Percentiles rank a stretch among this genome's conserved stretches.
Conservation (phyloP, 176 grass and related monocot species). For the Oryza glumipatula region DNA sequence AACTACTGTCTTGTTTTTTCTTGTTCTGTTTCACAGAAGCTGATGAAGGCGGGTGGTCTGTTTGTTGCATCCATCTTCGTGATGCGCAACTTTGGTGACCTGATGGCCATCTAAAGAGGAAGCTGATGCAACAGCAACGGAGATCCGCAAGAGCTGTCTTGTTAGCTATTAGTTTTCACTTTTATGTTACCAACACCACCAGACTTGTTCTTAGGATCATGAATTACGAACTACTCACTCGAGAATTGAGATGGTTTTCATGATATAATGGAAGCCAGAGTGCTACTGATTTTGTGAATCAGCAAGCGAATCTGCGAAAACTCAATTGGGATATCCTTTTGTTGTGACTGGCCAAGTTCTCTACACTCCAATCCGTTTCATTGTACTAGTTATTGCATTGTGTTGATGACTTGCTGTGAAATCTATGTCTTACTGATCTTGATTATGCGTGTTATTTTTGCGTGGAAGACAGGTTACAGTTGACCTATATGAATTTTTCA, state of each 20-base stretch:
- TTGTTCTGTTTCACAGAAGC: constrained; percentile 35
- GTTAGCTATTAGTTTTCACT: not conserved
- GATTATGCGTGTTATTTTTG: not conserved
- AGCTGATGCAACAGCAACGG: not conserved
- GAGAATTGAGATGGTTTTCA: not conserved
- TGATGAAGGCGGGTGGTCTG: constrained; percentile 49
- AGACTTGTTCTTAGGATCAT: constrained; percentile 12
- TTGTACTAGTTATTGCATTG: not conserved
- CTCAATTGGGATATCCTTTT: not conserved
- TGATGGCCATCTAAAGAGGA: constrained; percentile 50
- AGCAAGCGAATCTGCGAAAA: not conserved
- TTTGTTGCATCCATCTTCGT: constrained; percentile 62
- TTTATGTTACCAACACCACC: not conserved
- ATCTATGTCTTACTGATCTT: not conserved
- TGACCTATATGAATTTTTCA: not conserved
- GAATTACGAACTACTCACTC: not conserved
- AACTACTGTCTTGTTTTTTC: not conserved
- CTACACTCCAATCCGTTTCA: not conserved
- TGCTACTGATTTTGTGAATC: not conserved
- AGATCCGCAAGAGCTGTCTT: not conserved
- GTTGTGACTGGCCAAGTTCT: not conserved
- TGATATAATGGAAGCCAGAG: not conserved
- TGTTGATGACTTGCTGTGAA: not conserved
- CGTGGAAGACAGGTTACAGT: not conserved
- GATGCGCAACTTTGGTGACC: constrained; percentile 55